phyloP scores from a whole-genome alignment of 352 stramenopile species.

The Phytophthora ramorum region DNA sequence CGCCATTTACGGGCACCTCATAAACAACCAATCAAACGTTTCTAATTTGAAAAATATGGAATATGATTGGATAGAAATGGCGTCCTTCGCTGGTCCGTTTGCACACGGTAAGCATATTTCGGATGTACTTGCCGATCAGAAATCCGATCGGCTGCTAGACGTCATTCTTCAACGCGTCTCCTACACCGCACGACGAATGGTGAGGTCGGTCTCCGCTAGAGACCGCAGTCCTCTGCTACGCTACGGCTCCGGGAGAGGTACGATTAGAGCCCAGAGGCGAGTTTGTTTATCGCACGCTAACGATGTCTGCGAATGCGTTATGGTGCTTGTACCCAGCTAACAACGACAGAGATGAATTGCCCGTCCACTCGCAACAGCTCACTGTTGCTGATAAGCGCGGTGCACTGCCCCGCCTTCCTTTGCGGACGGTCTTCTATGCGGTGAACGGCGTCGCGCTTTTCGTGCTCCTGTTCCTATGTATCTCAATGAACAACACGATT shows the following conservation, averaged over 20 bases:
- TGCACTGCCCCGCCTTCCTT: constrained; percentile 17
- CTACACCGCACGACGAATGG: constrained; percentile 23
- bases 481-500: constrained; percentile 83
- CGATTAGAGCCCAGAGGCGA: not conserved
- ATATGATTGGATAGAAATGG: no score
- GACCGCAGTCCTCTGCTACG: constrained; percentile 67
- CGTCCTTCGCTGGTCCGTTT: no score
- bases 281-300: not conserved
- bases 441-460: constrained; percentile 69
- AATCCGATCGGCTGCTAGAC: constrained; percentile 6
- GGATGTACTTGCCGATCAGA: no score
- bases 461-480: constrained; percentile 59
- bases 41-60: no score
- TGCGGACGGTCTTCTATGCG: constrained; percentile 56
- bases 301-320: not conserved
- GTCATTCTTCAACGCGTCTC: constrained; percentile 21
- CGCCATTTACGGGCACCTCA: not conserved
- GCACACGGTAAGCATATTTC: no score
- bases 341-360: constrained; percentile 18
- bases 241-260: constrained; percentile 62
- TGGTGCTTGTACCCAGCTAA: constrained; percentile 13
- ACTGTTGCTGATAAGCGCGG: constrained; percentile 3
- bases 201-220: constrained; percentile 23
- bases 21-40: no score
- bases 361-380: constrained; percentile 14